Base-by-base conservation (phyloP, 768 basidiomycete species). In the Lyophyllum semitale region DNA sequence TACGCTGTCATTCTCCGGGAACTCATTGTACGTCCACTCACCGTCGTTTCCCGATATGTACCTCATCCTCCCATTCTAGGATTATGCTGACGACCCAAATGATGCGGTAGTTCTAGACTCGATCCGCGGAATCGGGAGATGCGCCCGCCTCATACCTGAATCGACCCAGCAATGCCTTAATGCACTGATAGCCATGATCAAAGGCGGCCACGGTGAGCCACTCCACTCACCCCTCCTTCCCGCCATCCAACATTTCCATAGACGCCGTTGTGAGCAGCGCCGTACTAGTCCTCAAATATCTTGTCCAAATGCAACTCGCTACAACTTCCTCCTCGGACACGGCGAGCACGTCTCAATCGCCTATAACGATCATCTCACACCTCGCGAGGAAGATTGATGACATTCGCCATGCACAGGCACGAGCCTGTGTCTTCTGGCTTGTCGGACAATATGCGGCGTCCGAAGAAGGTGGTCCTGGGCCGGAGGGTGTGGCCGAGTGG, bases 361-460 rank as follows among this genome's bases (percentile, higher is more conserved):
- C 91, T 0, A 66, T 88, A 9, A 73, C 77, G 8, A 89, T 96
- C 58, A 87, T 96, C n/a, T 80, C 85, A 3, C 83, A 85, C 32
- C 83, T 98, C 6, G 92, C 93, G 0, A 78, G 82, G 46, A 81
- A 83, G 29, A 81, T 96, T 43, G 91, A 93, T 45, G 87, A 85
- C 48, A 91, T 98, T 48, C 81, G 76, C 7, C 91, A 95, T 62
- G 77, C 87, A 1, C 82, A 85, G 63, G 94, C 95, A 1, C 77
- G 92, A 27, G 93, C 95, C 0, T 94, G 91, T 61, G 85, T 98
- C 1, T 73, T 93, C 23, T 97, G 96, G 94, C 82, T 98, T 0
- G 93, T 94, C 0, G 95, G 96, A 0, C 93, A 97, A 68, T 93
- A 93, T 66, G 83, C 89, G 17, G 78, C 78, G 13, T 68, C 71